Evolutionary conservation across 225 moss, liverwort and hornwort species (phyloP).

Genomic region (Climacium dendroides): DNA sequence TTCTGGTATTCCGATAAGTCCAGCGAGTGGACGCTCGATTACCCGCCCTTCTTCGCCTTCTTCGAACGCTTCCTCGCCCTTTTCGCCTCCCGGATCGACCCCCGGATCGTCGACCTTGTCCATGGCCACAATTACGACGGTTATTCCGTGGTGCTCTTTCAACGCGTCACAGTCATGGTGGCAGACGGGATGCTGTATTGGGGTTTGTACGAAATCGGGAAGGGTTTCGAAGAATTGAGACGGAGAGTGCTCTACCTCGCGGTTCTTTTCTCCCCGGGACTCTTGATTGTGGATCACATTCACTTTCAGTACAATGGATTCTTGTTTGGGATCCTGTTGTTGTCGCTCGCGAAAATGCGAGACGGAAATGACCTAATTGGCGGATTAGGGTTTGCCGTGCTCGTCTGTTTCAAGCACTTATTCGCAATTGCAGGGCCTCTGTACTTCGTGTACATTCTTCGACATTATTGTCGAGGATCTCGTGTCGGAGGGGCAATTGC

Average conservation of each 20-base stretch:
- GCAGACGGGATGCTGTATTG: slow-evolving; percentile 62
- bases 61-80: slow-evolving; percentile 65
- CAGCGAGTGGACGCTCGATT: slow-evolving; percentile 92
- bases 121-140: slow-evolving; percentile 36
- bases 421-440: slow-evolving; percentile 90
- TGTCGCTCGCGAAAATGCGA: slow-evolving; percentile 65
- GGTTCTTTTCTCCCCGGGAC: slow-evolving; percentile 67
- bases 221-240: neutral
- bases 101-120: slow-evolving; percentile 53
- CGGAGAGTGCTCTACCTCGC: slow-evolving; percentile 48
- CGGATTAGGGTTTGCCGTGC: slow-evolving; percentile 52
- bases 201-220: slow-evolving; percentile 55
- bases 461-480: slow-evolving; percentile 59
- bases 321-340: slow-evolving; percentile 64
- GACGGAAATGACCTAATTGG: slow-evolving; percentile 65
- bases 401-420: slow-evolving; percentile 91
- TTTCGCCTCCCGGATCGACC: slow-evolving; percentile 54
- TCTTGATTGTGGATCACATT: slow-evolving; percentile 85
- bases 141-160: slow-evolving; percentile 38
- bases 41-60: slow-evolving; percentile 89
- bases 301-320: slow-evolving; percentile 97
- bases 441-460: slow-evolving; percentile 83
- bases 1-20: slow-evolving; percentile 78
- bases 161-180: slow-evolving; percentile 47
- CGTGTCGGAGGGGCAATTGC: neutral